Evolutionary conservation across 176 grass and related monocot species (phyloP).

Genomic region (Rhynchospora pubera): DNA sequence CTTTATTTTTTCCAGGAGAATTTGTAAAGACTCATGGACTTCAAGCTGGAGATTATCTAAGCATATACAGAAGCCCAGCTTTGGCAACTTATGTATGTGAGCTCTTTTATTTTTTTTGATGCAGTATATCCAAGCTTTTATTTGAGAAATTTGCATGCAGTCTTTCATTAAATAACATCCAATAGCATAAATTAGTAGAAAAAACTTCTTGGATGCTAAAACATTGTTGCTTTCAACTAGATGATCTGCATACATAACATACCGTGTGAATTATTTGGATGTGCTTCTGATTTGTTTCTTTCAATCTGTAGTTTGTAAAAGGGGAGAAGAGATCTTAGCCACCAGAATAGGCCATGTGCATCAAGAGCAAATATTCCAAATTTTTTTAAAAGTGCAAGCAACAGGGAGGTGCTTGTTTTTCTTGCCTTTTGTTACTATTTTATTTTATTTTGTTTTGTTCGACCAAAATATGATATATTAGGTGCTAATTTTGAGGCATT

Average conservation of each 20-base stretch:
- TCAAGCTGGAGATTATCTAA: constrained; percentile 37
- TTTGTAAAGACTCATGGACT: constrained; percentile 68
- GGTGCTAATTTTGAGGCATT: not conserved
- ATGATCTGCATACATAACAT: not conserved
- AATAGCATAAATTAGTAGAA: not conserved
- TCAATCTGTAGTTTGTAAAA: constrained; percentile 1
- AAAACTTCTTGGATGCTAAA: not conserved
- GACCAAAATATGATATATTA: not conserved
- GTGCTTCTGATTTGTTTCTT: not conserved
- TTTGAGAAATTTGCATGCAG: not conserved
- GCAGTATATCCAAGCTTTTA: not conserved
- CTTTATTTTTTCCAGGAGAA: constrained; percentile 39
- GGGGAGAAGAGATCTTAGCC: constrained; percentile 2
- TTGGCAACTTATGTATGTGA: constrained; percentile 44
- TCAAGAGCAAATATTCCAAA: not conserved
- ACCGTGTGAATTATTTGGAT: not conserved
- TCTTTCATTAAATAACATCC: not conserved
- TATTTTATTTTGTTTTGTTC: not conserved
- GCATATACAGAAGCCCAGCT: constrained; percentile 43
- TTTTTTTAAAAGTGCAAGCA: not conserved
- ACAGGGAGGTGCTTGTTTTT: not conserved
- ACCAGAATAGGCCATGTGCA: not conserved
- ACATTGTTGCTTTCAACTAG: not conserved
- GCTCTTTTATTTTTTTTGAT: not conserved
- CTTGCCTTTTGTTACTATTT: not conserved